phyloP scores from a whole-genome alignment of 2,329 filamentous ascomycete species.

The Pseudogymnoascus sp. region DNA sequence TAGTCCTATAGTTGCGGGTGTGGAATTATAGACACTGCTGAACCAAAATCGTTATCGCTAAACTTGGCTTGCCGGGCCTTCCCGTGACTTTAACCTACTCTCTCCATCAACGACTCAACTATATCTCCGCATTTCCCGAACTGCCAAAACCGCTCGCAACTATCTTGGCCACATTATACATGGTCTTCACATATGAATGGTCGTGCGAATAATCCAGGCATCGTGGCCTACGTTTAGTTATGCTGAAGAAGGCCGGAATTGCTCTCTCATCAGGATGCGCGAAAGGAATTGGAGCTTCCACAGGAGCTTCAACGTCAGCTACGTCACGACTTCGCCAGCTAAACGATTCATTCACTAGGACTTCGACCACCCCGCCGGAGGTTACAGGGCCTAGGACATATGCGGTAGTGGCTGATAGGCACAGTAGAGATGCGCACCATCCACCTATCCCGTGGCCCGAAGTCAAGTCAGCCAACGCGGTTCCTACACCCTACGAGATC shows the following conservation, averaged over 20 bases:
- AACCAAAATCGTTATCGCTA: background rate
- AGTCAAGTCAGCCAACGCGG: constrained; percentile 19
- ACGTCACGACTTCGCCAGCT: constrained; percentile 22
- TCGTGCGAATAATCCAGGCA: background rate
- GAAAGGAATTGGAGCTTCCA: constrained; percentile 27
- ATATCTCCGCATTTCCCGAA: background rate
- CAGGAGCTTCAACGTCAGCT: constrained; percentile 20
- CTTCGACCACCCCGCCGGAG: constrained; percentile 11
- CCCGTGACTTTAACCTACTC: constrained; percentile 8
- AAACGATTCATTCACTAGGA: constrained; percentile 12
- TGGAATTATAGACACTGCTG: background rate
- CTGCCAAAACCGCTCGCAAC: background rate
- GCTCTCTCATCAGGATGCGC: constrained; percentile 31
- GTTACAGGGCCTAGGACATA: constrained; percentile 24
- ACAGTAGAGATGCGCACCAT: constrained; percentile 29
- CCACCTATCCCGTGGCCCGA: constrained; percentile 25
- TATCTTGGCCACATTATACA: constrained; percentile 10
- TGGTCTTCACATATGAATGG: background rate
- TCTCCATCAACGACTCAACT: constrained; percentile 8
- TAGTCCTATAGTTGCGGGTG: background rate
- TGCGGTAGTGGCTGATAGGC: constrained; percentile 29
- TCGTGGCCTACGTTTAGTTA: constrained; percentile 21
- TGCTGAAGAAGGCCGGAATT: constrained; percentile 37
- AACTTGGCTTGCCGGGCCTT: constrained; percentile 1
- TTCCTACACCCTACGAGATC: constrained; percentile 78